Conservation (phyloP, 208 protist species). For the Wallacemonas sp. region DNA sequence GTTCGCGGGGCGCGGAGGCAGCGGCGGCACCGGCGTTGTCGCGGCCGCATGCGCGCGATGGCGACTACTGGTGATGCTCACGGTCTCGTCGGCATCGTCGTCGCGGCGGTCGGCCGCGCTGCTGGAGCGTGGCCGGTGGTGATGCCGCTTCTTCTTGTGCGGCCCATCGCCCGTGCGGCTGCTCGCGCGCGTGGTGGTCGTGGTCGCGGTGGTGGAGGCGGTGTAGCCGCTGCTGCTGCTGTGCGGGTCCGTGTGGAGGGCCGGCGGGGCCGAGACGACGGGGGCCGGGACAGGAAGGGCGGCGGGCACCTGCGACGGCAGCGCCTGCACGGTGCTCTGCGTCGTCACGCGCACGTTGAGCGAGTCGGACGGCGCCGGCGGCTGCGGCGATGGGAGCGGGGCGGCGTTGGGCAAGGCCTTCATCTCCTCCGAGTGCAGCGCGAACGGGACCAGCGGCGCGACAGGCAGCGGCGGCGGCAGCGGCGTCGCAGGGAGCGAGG, state of each 20-base stretch:
- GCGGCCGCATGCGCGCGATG: conserved; percentile 14
- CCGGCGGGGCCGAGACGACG: not conserved
- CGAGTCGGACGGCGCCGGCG: not conserved
- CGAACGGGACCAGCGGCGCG: not conserved
- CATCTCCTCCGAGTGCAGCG: not conserved
- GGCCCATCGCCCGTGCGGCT: conserved; percentile 2
- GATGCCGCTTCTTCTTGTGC: conserved; percentile 1
- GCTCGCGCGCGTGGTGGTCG: conserved; percentile 11
- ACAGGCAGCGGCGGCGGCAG: conserved; percentile 2
- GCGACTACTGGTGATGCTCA: conserved; percentile 19
- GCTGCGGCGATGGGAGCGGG: conserved; percentile 14
- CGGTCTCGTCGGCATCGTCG: conserved; percentile 9
- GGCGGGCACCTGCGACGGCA: conserved; percentile 1
- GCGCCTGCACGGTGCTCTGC: conserved; percentile 12
- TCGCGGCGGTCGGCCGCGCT: not conserved
- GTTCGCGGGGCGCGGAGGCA: conserved; percentile 7
- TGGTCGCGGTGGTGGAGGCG: conserved; percentile 10
- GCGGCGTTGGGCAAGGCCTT: not conserved
- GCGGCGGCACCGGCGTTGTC: conserved; percentile 22
- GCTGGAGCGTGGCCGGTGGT: conserved; percentile 7
- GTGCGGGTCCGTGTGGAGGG: not conserved
- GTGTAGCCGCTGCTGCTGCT: no score
- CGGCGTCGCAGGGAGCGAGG: no score
- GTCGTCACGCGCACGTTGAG: conserved; percentile 2
- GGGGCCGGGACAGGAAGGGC: not conserved